These are phyloP conservation scores for Podospora sp. DNA, from an alignment of 495 filamentous ascomycete genomes.

Conservation along the genomic window DNA sequence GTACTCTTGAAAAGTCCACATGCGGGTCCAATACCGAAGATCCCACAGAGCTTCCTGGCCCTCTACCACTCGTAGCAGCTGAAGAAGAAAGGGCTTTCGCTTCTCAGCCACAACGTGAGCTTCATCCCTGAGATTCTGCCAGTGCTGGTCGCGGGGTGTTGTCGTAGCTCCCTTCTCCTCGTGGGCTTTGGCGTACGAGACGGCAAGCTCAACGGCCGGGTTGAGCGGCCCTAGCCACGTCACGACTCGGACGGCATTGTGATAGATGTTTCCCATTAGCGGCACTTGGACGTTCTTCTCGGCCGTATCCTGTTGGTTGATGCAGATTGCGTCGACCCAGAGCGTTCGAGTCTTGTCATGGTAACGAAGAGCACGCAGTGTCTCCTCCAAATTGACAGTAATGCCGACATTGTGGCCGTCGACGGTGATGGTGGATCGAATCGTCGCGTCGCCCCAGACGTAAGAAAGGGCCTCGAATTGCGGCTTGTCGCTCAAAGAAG, in stretches of 20 bases:
- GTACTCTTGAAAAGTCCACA: constrained; percentile 5
- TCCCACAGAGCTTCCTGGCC: neutral
- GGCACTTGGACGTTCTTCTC: neutral
- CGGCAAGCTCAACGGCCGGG: neutral
- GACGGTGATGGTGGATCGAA: constrained; percentile 26
- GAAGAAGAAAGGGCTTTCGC: neutral
- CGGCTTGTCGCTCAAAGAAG: constrained; percentile 3
- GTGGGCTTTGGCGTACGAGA: neutral
- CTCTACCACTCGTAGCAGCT: neutral
- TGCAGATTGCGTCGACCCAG: constrained; percentile 11
- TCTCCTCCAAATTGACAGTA: constrained; percentile 7
- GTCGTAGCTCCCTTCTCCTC: neutral
- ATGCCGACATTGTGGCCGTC: constrained; percentile 2
- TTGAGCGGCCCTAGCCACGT: neutral
- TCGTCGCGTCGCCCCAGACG: constrained; percentile 23
- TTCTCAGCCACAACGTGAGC: neutral
- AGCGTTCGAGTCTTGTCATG: neutral
- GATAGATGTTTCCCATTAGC: neutral
- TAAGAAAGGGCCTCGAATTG: constrained; percentile 22
- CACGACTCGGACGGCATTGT: neutral
- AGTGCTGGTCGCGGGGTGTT: neutral
- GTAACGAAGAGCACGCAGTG: constrained; percentile 1
- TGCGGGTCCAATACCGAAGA: constrained; percentile 1
- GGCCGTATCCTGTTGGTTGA: neutral
- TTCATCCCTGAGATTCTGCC: neutral